phyloP scores from a whole-genome alignment of 1,139 yeast genomes.

The Nakaseomyces kungkrabaensis region DNA sequence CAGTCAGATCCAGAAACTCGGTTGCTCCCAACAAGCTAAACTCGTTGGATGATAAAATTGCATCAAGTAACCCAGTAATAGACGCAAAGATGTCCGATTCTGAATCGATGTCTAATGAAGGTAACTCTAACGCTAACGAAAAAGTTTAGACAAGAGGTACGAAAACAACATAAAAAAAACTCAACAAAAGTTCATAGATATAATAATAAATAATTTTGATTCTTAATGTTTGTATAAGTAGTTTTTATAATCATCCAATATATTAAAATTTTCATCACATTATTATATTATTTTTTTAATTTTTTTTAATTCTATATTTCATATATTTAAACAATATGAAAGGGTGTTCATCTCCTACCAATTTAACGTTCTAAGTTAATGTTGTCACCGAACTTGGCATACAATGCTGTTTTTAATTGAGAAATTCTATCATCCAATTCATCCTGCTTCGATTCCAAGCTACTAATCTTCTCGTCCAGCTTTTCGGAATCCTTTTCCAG shows the following conservation, averaged over 20 bases:
- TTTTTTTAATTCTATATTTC: neutral
- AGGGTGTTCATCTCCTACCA: no score
- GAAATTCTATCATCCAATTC: constrained; percentile 45
- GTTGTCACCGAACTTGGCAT: constrained; percentile 82
- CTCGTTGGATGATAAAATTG: constrained; percentile 30
- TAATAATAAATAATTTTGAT: neutral
- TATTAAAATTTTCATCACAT: no score
- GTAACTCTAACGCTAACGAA: neutral
- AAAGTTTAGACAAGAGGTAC: neutral
- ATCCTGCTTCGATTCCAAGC: constrained; percentile 40
- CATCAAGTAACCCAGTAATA: neutral
- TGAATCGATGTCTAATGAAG: constrained; percentile 5
- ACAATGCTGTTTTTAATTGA: constrained; percentile 59
- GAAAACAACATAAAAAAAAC: neutral
- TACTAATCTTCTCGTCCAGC: constrained; percentile 41
- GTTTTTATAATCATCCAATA: no score
- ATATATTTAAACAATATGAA: no score
- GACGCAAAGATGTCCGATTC: constrained; percentile 1
- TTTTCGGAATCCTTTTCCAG: constrained; percentile 51
- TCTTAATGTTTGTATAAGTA: no score
- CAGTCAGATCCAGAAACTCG: constrained; percentile 45
- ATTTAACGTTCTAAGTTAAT: constrained; percentile 62
- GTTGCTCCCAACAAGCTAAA: constrained; percentile 24
- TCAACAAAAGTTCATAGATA: neutral
- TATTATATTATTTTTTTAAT: no score